Conservation (phyloP, 2,329 filamentous ascomycete genomes). For the Thielaviopsis ethacetica region DNA sequence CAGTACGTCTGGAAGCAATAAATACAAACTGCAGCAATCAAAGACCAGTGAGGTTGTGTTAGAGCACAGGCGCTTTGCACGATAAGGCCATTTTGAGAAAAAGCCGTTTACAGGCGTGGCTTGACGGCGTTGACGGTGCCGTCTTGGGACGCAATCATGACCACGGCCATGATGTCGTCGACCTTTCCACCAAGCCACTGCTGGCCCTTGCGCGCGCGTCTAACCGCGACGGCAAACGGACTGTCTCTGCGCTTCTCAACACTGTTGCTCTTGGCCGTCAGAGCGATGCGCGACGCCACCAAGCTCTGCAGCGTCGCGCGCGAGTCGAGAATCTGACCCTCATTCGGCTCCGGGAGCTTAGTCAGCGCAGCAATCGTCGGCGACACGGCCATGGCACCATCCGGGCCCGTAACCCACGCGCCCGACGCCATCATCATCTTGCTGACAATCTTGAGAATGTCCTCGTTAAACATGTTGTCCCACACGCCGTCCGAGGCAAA, state of each 20-base stretch:
- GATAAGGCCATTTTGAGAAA: background rate
- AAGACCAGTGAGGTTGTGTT: too few relatives aligned
- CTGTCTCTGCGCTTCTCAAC: slow-evolving; percentile 68
- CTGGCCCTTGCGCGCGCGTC: slow-evolving; percentile 72
- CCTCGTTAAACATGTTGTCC: slow-evolving; percentile 87
- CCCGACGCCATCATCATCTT: slow-evolving; percentile 55
- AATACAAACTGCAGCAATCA: too few relatives aligned
- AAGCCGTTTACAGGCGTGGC: slow-evolving; percentile 18
- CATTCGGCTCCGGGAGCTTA: slow-evolving; percentile 16
- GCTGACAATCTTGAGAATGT: slow-evolving; percentile 68
- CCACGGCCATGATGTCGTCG: slow-evolving; percentile 85
- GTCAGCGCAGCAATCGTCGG: slow-evolving; percentile 39
- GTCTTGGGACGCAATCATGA: slow-evolving; percentile 60
- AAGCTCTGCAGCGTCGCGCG: slow-evolving; percentile 51
- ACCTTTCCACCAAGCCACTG: slow-evolving; percentile 84
- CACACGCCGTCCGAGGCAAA: slow-evolving; percentile 91
- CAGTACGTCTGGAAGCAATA: too few relatives aligned
- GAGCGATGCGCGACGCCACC: slow-evolving; percentile 63
- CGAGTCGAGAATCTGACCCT: slow-evolving; percentile 10
- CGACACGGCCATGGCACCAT: slow-evolving; percentile 44
- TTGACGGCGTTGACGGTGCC: slow-evolving; percentile 15
- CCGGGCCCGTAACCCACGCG: slow-evolving; percentile 53
- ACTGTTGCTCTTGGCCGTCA: slow-evolving; percentile 72
- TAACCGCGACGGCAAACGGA: slow-evolving; percentile 88
- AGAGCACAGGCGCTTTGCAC: background rate